phyloP scores from a whole-genome alignment of 139 green algal species.

The Desmodesmus armatus region DNA sequence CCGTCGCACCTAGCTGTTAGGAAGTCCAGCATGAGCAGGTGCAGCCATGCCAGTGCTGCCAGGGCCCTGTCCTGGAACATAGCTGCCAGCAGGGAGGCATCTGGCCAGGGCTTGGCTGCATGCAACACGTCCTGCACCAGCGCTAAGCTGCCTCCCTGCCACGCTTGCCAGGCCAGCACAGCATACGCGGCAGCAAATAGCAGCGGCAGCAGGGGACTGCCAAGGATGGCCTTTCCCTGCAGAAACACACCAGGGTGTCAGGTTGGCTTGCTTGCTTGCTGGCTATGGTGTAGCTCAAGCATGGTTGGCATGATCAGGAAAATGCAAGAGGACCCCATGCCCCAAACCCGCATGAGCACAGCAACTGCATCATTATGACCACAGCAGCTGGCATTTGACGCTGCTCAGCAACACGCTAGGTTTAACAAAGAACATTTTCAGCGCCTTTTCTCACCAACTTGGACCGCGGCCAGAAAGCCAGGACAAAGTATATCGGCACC shows the following conservation, averaged over 20 bases:
- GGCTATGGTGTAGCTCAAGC: no score
- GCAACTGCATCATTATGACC: no score
- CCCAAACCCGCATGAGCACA: no score
- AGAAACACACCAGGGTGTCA: not conserved
- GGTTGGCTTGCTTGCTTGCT: no score
- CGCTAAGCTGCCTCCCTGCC: not conserved
- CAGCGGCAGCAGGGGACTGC: not conserved
- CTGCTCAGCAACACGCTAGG: not conserved
- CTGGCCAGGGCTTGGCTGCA: not conserved
- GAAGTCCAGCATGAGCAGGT: constrained; percentile 88
- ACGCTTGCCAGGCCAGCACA: constrained; percentile 46
- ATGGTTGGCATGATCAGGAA: no score
- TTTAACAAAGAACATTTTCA: not conserved
- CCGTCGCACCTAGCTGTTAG: constrained; percentile 80
- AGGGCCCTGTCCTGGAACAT: constrained; percentile 54
- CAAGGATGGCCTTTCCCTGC: not conserved
- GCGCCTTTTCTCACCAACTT: constrained; percentile 41
- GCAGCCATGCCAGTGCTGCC: constrained; percentile 77
- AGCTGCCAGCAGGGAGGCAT: constrained; percentile 55
- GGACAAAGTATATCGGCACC: constrained; percentile 74
- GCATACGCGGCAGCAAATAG: constrained; percentile 40
- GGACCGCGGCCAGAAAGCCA: constrained; percentile 61
- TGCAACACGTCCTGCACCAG: not conserved
- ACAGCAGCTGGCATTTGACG: not conserved
- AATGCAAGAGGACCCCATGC: no score